Evolutionary conservation across 768 basidiomycete species (phyloP), one percentile per base, ranked within the genome.

Genomic region (Cystobasidium tubakii): DNA sequence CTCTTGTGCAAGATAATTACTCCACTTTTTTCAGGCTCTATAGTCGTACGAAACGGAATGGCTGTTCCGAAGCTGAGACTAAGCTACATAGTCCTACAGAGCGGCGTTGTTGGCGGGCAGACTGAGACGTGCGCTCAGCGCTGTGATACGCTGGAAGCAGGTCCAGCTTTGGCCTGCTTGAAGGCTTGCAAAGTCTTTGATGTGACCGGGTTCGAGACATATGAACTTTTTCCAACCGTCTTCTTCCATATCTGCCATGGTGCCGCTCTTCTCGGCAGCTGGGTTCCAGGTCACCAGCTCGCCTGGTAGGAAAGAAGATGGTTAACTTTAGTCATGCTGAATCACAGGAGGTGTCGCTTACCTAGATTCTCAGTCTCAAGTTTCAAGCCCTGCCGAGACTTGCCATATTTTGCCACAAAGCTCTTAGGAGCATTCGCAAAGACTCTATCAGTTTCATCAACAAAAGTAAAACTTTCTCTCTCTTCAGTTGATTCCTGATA

Each of bases 201-300:
- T 23, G 33, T 36, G 33, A 27, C 74, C 74, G 17, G 95, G 94
- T 82, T 98, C 95, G 70, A 96, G 87, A 77, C 95, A 97, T 50
- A 96, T 85, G 79, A 87, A 97, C 43, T 81, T 85, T 74, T 91
- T 88, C 91, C 91, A 94, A 80, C 94, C 95, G 0, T 85, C 85
- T 6, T 85, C 84, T 79, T 97, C 91, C 91, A 99, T 92, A 79
- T 99, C 95, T 15, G 81, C 87, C 10, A 98, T 89, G 15, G 81
- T 84, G 74, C 85, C 86, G 12, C 50, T 73, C 57, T 78, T 79
- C 10, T 34, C 71, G 36, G 83, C 84, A 77, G 87, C 87, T 7
- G 96, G 95, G 83, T 99, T 98, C 95, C 96, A 98, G 46, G 95
- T 83, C n/a, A 93, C 92, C 7, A 92, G 86, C 74, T 92, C 88